These are phyloP conservation scores for Hemisphaericaspora xylofermentans DNA, from an alignment of 1,139 yeast genomes.

Conservation along the genomic window DNA sequence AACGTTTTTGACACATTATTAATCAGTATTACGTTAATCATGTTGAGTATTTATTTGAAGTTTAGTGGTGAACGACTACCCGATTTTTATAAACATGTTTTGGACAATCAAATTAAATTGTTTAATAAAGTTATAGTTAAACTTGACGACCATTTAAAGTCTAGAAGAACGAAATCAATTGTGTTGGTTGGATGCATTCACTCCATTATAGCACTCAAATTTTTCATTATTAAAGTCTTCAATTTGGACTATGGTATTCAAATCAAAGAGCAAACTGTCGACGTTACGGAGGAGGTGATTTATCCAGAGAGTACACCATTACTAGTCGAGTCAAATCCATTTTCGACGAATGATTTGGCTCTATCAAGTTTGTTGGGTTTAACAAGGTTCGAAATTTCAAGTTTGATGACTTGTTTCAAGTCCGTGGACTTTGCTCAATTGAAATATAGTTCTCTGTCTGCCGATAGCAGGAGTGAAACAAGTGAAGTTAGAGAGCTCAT, in stretches of 20 bases:
- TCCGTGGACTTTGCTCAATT: conserved; percentile 22
- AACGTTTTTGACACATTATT: conserved; percentile 23
- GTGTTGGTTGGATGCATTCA: conserved; percentile 30
- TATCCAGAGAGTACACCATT: conserved; percentile 9
- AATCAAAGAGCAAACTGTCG: neutral
- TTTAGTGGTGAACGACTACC: conserved; percentile 9
- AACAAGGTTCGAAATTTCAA: conserved; percentile 27
- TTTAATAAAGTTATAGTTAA: conserved; percentile 28
- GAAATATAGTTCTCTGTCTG: neutral
- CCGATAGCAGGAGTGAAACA: conserved; percentile 22
- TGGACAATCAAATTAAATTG: conserved; percentile 35
- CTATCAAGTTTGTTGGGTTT: conserved; percentile 16
- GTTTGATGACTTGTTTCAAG: conserved; percentile 25
- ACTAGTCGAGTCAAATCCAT: neutral
- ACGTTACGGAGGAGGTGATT: conserved; percentile 19
- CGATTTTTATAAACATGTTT: conserved; percentile 17
- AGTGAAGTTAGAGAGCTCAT: conserved; percentile 28
- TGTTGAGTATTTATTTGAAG: conserved; percentile 21
- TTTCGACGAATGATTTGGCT: conserved; percentile 9
- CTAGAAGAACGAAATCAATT: conserved; percentile 18
- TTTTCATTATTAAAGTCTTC: conserved; percentile 18
- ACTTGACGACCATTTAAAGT: conserved; percentile 15
- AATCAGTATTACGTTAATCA: conserved; percentile 30
- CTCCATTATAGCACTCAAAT: conserved; percentile 32
- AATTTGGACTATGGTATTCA: neutral